Evolutionary conservation across 2,329 filamentous ascomycete genomes (phyloP), one percentile per base, ranked within the genome.

Genomic region (Calycina marina): DNA sequence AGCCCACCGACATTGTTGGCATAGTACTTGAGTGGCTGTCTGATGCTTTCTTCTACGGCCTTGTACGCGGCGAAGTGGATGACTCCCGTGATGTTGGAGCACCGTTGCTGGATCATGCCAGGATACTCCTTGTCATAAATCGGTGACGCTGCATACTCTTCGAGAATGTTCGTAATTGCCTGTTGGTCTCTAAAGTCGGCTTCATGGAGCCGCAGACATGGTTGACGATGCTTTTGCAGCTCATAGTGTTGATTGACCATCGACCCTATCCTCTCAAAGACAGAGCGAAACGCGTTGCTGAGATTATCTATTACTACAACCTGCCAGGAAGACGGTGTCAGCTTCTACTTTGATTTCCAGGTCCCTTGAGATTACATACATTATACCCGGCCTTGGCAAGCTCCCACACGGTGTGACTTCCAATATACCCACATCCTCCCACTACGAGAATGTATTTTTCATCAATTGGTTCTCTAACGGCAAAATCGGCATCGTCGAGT

Each of bases 1-100:
- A 78, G 56, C 0, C 73, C 74, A 43, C 65, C 67, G 18, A 78
- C 70, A 38, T 79, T 79, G 57, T 78, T 79, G 37, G 63, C 61
- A 52, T 78, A 79, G 53, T 79, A 79, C 37, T 65, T 65, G 35
- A 78, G 52, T 1, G 73, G 73, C 36, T 61, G 56, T 15, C 55
- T 52, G 38, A 77, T 76, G 26, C 69, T 76, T 43, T 79, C 72
- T 24, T 38, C 43, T 5, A 50, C 48, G 3, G 48, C 40, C 28
- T 78, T 78, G 58, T 69, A 69, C 1, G 74, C 74, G 10, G 74
- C 74, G 42, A 78, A 78, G 46, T 79, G 74, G 36, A 79, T 76
- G n/a, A 78, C 71, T 1, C 71, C 72, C 0, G 58, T 56, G 39
- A 77, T 73, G 17, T 56, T 60, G 6, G 46, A 49, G 18, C 28